Base-by-base conservation (phyloP, 139 green algal species). In the Chlamydomonas incerta region DNA sequence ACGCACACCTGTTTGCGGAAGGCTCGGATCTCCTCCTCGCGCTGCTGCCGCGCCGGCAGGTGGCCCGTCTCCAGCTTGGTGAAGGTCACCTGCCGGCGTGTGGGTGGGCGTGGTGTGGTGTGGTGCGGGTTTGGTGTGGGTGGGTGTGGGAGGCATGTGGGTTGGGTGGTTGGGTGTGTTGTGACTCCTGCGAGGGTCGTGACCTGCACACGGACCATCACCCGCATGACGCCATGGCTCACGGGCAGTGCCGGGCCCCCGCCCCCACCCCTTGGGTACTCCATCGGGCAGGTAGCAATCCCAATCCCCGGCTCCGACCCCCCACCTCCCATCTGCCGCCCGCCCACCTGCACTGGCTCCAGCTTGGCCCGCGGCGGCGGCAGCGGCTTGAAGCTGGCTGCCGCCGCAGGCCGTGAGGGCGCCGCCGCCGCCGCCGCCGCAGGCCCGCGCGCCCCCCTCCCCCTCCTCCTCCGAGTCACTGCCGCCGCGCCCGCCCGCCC, bases 51-150 rank as follows among this genome's bases (percentile, higher is more conserved):
- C 2, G 92, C 92, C 28, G 93, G 93, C 71, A 95, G 76, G 84
- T 94, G 88, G 3, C 72, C 74, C 52, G 88, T 93, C 81, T 94
- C 87, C 65, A 94, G 87, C 76, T 93, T 90, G 18, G 93, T 96
- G 87, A 96, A 96, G 41, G 84, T 81, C 35, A 95, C 87, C 81
- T 89, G 67, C 41, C 5, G n/a, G n/a, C n/a, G n/a, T n/a, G 41
- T 50, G 8, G 41, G 41, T 50, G 5, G 41, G 41, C 5, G 41
- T 50, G 41, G 41, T 5, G 8, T 55, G 63, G 66, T 31, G 31
- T 29, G 14, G 31, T 6, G 66, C 5, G 66, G 66, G 13, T 14
- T 14, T 3, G 66, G 14, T 1, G 1, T 18, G 66, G 31, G 66
- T 68, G 26, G 26, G 62, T 2, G 13, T 68, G 62, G 2, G n/a